Percentiles rank a stretch among this genome's conserved stretches.
Conservation (phyloP, 2,329 filamentous ascomycete species). For the Fusarium pseudocircinatum region DNA sequence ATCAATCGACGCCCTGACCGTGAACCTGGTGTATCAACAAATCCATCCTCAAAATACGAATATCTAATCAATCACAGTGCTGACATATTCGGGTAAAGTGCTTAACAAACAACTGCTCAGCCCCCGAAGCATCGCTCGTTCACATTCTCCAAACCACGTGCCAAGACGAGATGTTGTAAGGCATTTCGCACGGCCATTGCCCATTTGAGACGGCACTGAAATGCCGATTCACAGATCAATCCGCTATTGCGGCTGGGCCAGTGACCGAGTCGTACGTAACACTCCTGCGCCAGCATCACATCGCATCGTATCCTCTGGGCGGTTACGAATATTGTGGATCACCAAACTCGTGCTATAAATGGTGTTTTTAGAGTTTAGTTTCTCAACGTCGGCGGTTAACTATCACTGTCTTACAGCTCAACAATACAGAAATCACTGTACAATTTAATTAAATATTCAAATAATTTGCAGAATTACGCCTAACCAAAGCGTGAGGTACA, state of each 20-base stretch:
- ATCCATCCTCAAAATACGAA: background rate
- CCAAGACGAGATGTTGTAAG: background rate
- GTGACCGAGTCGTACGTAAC: background rate
- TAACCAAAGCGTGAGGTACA: background rate
- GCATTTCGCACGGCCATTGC: background rate
- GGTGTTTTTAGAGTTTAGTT: background rate
- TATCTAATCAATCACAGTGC: background rate
- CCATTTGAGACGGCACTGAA: background rate
- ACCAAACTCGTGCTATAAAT: background rate
- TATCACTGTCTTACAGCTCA: background rate
- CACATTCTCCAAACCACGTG: background rate
- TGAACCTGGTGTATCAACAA: background rate
- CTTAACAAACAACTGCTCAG: background rate
- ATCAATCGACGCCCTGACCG: background rate
- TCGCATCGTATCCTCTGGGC: background rate
- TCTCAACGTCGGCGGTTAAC: background rate
- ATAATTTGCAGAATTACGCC: background rate
- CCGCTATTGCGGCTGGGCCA: slow-evolving; percentile 2
- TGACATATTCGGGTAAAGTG: background rate
- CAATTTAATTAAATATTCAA: background rate
- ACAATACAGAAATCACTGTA: background rate
- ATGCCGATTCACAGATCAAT: background rate
- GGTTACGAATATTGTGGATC: slow-evolving; percentile 6
- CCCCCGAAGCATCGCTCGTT: background rate
- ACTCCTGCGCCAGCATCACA: slow-evolving; percentile 1